These are phyloP conservation scores for Globisporangium mamillatum DNA, from an alignment of 352 stramenopile species.

Conservation along the genomic window DNA sequence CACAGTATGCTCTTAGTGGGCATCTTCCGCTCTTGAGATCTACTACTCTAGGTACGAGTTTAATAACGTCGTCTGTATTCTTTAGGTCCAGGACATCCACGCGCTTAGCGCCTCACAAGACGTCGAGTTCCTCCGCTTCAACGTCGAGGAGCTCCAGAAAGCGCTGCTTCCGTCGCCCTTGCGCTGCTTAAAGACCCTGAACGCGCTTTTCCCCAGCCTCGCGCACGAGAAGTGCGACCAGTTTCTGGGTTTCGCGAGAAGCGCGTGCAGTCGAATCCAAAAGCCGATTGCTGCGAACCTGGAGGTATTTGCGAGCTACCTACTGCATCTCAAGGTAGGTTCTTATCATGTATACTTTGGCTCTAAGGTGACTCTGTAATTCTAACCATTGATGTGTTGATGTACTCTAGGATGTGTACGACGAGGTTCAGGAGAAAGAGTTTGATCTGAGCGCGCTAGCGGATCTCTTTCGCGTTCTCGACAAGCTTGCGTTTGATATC, in stretches of 20 bases:
- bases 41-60: neutral
- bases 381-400: neutral
- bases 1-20: neutral
- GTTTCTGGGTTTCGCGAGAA: constrained; percentile 42
- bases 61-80: neutral
- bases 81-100: constrained; percentile 22
- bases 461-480: constrained; percentile 36
- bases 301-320: constrained; percentile 45
- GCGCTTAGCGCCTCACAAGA: constrained; percentile 16
- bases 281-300: constrained; percentile 34
- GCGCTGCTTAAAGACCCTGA: constrained; percentile 37
- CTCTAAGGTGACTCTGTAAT: neutral
- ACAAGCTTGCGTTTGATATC: constrained; percentile 31
- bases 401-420: constrained; percentile 36
- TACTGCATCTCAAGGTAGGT: constrained; percentile 46
- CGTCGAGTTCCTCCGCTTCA: constrained; percentile 48
- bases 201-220: constrained; percentile 36
- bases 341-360: constrained; percentile 11
- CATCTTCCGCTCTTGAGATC: neutral
- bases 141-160: constrained; percentile 35
- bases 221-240: constrained; percentile 41
- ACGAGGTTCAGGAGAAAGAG: constrained; percentile 46
- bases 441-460: constrained; percentile 44
- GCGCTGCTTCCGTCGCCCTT: constrained; percentile 39
- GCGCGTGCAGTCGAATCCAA: constrained; percentile 41